Evolutionary conservation across 2,329 filamentous ascomycete species (phyloP).

Genomic region (Lachnellula hyalina): DNA sequence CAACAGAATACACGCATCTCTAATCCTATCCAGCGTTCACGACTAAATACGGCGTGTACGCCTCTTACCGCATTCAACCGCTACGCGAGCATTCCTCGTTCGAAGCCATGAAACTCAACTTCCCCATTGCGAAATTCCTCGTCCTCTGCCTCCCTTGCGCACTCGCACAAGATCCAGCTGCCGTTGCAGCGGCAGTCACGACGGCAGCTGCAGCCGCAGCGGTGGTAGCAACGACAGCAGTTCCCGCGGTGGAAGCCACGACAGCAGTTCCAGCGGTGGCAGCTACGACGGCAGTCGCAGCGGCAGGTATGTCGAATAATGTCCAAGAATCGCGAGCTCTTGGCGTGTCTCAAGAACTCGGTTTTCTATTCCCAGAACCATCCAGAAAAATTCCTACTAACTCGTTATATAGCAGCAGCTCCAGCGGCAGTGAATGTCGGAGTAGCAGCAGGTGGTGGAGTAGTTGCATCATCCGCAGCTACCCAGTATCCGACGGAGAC

Average conservation of each 20-base stretch:
- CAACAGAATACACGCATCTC: not conserved
- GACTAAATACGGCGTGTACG: not conserved
- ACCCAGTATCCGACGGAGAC: conserved; percentile 17
- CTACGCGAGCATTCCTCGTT: not conserved
- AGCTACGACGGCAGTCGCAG: no score
- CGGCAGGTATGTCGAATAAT: no score
- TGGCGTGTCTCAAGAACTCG: no score
- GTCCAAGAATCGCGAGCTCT: no score
- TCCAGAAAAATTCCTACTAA: no score
- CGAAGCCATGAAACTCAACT: not conserved
- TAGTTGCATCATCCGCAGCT: conserved; percentile 1
- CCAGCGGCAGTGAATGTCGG: not conserved
- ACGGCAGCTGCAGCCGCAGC: no score
- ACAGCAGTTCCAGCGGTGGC: no score
- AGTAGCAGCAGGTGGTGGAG: conserved; percentile 1
- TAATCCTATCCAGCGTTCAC: not conserved
- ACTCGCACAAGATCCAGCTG: not conserved
- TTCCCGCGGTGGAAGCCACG: no score
- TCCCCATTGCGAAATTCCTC: not conserved
- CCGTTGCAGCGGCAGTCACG: no score
- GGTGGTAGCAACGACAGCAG: no score
- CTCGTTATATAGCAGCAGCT: no score
- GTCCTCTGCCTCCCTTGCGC: not conserved
- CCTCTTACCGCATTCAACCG: not conserved
- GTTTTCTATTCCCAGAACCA: no score